These are phyloP conservation scores for Globisporangium spinosum DNA, from an alignment of 352 stramenopile species.

Conservation along the genomic window DNA sequence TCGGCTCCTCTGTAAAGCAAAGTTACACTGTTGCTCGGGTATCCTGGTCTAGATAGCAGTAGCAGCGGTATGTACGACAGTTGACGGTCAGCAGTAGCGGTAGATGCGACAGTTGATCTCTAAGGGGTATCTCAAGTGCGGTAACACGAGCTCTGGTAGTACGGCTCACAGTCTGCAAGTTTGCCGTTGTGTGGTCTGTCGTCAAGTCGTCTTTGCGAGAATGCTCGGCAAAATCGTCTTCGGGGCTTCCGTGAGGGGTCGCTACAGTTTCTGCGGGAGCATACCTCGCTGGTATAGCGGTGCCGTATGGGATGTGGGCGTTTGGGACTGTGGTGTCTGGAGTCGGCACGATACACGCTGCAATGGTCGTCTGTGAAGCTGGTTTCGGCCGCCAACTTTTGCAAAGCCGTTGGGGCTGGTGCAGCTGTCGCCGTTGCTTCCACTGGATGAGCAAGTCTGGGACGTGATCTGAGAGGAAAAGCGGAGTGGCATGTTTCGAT, in stretches of 20 bases:
- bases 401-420: neutral
- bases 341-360: neutral
- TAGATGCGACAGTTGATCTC: too few species aligned
- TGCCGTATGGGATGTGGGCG: constrained; percentile 5
- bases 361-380: neutral
- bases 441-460: neutral
- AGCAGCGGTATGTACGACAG: too few species aligned
- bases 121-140: too few species aligned
- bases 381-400: neutral
- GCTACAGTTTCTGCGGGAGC: neutral
- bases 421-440: neutral
- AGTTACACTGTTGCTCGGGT: too few species aligned
- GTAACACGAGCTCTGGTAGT: neutral
- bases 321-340: constrained; percentile 1
- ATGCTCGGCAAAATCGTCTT: neutral
- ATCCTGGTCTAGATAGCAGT: too few species aligned
- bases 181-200: neutral
- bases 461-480: neutral
- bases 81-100: too few species aligned
- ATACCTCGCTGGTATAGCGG: neutral
- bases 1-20: too few species aligned
- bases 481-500: neutral
- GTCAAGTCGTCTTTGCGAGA: neutral
- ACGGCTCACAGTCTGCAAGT: neutral
- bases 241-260: neutral